Evolutionary conservation across 169 alveolate species (phyloP), one percentile per base, ranked within the genome.

Genomic region (Amoebophrya sp.): DNA sequence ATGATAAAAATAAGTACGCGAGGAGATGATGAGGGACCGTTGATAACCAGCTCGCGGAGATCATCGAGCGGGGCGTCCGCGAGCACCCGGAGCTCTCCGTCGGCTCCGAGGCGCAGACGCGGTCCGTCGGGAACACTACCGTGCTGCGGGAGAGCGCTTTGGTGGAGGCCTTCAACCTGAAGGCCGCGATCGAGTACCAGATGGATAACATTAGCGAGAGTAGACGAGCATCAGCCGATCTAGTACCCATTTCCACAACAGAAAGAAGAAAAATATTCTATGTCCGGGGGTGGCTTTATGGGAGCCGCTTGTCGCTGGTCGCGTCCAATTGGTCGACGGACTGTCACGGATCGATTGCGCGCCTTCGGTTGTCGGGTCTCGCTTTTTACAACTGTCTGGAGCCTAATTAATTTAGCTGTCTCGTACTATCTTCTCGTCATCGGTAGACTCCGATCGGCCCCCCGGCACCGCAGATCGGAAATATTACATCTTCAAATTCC

Each of bases 81-180:
- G 78, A 58, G 26, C 78, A 58, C 34, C 78, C 78, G 10, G 78
- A 58, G 78, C 78, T 58, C 34, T 2, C 78, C 29, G 78, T 58
- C 10, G 48, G 48, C 48, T 13, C 48, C 48, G 48, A 13, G 20
- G 48, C 20, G 39, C 45, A 40, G n/a, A 70, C 91, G 15, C 70
- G 97, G 93, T 92, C 95, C 91, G 97, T 96, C 31, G 98, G 98
- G 26, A 97, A 97, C 91, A 94, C 97, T 88, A 92, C 95, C 89
- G 96, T 96, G 16, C 93, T 97, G 41, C 94, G 95, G 91, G 98
- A 96, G 90, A 94, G 97, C 20, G 97, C 98, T 40, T 90, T 97
- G 58, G 95, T 97, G 70, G 98, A 97, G 90, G 98, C 98, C 40
- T 96, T 96, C 94, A 97, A 97, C 91, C 92, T 97, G 91, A 97